phyloP scores from a whole-genome alignment of 495 filamentous ascomycete genomes.

The Gamarada debralockiae region DNA sequence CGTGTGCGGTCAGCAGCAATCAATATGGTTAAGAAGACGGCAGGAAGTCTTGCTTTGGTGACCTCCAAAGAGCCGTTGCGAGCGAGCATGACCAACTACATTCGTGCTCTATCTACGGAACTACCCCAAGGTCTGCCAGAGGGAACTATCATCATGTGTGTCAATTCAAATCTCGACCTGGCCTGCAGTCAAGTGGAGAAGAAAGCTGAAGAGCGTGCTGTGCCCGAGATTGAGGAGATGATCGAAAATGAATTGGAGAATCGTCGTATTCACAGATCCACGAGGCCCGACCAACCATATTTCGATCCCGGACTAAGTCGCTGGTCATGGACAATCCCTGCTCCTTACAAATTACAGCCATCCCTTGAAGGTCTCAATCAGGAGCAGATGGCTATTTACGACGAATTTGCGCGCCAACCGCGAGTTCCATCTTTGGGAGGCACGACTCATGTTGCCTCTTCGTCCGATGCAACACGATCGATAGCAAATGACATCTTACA shows the following conservation, averaged over 20 bases:
- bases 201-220: constrained; percentile 86
- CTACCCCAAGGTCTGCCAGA: constrained; percentile 73
- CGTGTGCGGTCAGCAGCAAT: constrained; percentile 79
- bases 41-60: constrained; percentile 90
- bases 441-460: constrained; percentile 39
- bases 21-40: constrained; percentile 87
- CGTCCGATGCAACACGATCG: constrained; percentile 48
- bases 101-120: constrained; percentile 74
- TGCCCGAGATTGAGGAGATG: constrained; percentile 91
- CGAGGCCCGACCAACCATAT: constrained; percentile 76
- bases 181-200: constrained; percentile 91
- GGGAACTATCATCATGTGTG: constrained; percentile 90
- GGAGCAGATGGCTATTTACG: constrained; percentile 92
- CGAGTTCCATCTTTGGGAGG: constrained; percentile 39
- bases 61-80: constrained; percentile 96
- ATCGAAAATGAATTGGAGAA: constrained; percentile 71
- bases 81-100: constrained; percentile 94
- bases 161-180: constrained; percentile 94
- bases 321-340: constrained; percentile 85
- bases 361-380: constrained; percentile 69
- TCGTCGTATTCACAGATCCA: constrained; percentile 65
- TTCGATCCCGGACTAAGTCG: constrained; percentile 74
- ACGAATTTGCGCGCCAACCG: constrained; percentile 85
- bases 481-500: constrained; percentile 71
- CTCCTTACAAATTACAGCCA: constrained; percentile 78